These are phyloP conservation scores for Ilyonectria destructans DNA, from an alignment of 2,329 filamentous ascomycete genomes.

Conservation along the genomic window DNA sequence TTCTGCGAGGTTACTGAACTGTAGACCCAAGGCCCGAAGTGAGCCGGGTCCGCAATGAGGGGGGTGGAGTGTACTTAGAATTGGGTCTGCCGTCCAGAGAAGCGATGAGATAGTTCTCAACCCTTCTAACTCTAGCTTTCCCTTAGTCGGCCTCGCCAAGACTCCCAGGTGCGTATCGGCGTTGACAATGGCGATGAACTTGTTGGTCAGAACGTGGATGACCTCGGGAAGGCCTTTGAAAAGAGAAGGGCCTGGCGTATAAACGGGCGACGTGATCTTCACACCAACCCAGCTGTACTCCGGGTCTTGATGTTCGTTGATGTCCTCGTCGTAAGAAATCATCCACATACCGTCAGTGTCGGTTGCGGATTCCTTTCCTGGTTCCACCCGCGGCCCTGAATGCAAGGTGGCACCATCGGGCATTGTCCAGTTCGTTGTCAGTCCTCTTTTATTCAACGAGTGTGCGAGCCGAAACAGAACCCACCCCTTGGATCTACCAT, in stretches of 20 bases:
- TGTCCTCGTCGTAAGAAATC: slow-evolving; percentile 21
- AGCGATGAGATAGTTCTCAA: slow-evolving; percentile 32
- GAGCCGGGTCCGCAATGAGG: slow-evolving; percentile 39
- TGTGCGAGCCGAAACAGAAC: slow-evolving; percentile 1
- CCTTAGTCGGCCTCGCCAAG: not conserved
- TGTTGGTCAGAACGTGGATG: slow-evolving; percentile 20
- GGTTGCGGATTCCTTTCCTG: not conserved
- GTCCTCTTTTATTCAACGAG: not conserved
- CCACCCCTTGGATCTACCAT: slow-evolving; percentile 4
- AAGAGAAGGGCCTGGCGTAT: not conserved
- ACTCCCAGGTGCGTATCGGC: slow-evolving; percentile 32
- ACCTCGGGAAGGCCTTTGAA: slow-evolving; percentile 1
- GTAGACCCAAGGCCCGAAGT: slow-evolving; percentile 36
- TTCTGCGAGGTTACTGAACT: slow-evolving; percentile 35
- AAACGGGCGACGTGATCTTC: slow-evolving; percentile 34
- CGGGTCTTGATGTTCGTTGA: slow-evolving; percentile 29
- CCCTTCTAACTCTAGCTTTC: slow-evolving; percentile 8
- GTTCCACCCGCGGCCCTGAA: slow-evolving; percentile 1
- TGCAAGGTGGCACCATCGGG: not conserved
- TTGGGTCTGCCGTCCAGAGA: slow-evolving; percentile 38
- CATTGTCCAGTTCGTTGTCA: slow-evolving; percentile 15
- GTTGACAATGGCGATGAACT: slow-evolving; percentile 32
- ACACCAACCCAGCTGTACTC: slow-evolving; percentile 37
- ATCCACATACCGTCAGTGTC: slow-evolving; percentile 19
- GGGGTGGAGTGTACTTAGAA: slow-evolving; percentile 33